Evolutionary conservation across 1,139 yeast species (phyloP).

Genomic region (Lodderomyces metapsilosis): DNA sequence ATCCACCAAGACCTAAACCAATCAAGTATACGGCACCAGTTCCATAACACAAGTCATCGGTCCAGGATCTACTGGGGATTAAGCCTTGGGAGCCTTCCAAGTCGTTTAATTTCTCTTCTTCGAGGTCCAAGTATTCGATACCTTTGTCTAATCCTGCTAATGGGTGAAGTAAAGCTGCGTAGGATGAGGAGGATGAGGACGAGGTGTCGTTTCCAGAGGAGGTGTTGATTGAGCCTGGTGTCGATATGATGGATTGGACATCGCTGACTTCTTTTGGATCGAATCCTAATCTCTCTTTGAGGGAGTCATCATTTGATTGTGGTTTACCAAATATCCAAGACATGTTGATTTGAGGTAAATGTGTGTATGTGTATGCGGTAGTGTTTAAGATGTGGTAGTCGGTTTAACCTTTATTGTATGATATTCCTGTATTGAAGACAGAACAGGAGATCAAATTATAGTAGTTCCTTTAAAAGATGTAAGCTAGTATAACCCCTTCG

Average conservation of each 20-base stretch:
- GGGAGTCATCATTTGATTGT: conserved; percentile 17
- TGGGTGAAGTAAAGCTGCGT: conserved; percentile 67
- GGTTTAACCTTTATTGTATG: not conserved
- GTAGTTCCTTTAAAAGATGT: too few species aligned
- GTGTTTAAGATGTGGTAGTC: not conserved
- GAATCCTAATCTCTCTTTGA: conserved; percentile 52
- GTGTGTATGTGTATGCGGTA: conserved; percentile 4
- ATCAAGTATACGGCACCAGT: conserved; percentile 90
- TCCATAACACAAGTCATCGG: conserved; percentile 96
- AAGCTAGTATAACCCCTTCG: too few species aligned
- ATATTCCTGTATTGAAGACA: too few species aligned
- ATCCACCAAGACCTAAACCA: conserved; percentile 81
- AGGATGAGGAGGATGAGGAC: conserved; percentile 45
- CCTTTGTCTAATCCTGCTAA: conserved; percentile 90
- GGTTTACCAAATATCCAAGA: conserved; percentile 69
- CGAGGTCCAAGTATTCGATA: conserved; percentile 86
- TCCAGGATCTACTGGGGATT: conserved; percentile 94
- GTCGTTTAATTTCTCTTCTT: conserved; percentile 67
- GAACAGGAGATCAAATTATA: too few species aligned
- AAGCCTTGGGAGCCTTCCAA: conserved; percentile 88
- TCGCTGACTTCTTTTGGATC: conserved; percentile 68
- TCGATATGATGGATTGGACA: conserved; percentile 58
- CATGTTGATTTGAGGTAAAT: conserved; percentile 33
- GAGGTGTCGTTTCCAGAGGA: not conserved
- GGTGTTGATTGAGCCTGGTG: conserved; percentile 46